Evolutionary conservation across 495 filamentous ascomycete genomes (phyloP).

Genomic region (Podospora pseudopauciseta): DNA sequence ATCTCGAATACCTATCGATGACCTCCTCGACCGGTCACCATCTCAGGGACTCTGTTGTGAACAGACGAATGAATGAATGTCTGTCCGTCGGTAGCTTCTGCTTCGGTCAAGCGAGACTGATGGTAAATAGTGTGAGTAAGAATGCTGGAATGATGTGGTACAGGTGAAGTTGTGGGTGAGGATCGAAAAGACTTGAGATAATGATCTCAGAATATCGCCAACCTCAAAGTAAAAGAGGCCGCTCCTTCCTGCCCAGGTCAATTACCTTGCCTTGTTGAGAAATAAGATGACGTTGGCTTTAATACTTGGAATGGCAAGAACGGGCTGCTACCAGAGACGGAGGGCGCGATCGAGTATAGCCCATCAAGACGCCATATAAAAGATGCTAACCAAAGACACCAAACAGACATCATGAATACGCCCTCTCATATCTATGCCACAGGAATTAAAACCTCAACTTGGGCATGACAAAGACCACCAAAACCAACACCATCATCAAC

Average conservation of each 20-base stretch:
- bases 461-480: conserved; percentile 76
- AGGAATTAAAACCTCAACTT: conserved; percentile 71
- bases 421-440: background rate
- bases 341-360: background rate
- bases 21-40: too few relatives aligned
- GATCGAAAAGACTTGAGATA: background rate
- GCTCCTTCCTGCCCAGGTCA: background rate
- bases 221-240: background rate
- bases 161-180: background rate
- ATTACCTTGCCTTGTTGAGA: background rate
- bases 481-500: conserved; percentile 66
- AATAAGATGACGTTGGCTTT: background rate
- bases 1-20: too few relatives aligned
- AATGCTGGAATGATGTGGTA: too few relatives aligned
- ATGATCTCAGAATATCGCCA: background rate
- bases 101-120: too few relatives aligned
- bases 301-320: background rate
- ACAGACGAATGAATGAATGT: too few relatives aligned
- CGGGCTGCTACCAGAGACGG: background rate
- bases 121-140: background rate
- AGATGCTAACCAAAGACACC: too few relatives aligned
- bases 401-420: too few relatives aligned
- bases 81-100: too few relatives aligned
- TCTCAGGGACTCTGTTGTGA: too few relatives aligned
- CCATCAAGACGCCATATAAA: background rate